Percentiles rank a stretch among this genome's conserved stretches.
Conservation (phyloP, 371 early-diverging fungal genomes). For the Syncephalastrum sp. region DNA sequence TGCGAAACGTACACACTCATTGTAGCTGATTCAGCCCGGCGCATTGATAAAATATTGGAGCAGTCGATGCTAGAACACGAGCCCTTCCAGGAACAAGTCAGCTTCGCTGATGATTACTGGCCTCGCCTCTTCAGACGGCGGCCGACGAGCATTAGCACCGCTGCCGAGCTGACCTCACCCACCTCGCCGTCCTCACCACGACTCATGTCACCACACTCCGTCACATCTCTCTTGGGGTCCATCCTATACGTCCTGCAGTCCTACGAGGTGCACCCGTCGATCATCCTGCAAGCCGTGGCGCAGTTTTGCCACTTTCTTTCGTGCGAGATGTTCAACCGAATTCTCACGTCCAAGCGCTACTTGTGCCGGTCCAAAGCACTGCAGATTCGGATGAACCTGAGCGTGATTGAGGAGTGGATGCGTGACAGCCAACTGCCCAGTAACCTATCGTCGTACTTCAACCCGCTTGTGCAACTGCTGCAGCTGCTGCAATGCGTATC, state of each 20-base stretch:
- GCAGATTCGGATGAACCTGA: conserved; percentile 83
- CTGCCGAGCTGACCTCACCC: conserved; percentile 7
- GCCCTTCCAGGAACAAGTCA: conserved; percentile 64
- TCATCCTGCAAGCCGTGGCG: conserved; percentile 66
- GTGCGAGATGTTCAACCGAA: conserved; percentile 79
- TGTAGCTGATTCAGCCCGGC: conserved; percentile 57
- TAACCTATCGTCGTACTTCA: conserved; percentile 37
- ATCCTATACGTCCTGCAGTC: conserved; percentile 58
- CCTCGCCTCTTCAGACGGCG: conserved; percentile 35
- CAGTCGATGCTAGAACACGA: conserved; percentile 74
- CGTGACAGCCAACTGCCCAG: conserved; percentile 51
- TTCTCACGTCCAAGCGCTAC: conserved; percentile 70
- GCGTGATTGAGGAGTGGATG: conserved; percentile 82
- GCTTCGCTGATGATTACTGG: conserved; percentile 55
- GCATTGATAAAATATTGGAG: conserved; percentile 66
- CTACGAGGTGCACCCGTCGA: conserved; percentile 67
- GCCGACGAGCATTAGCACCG: not conserved
- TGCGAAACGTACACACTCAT: conserved; percentile 72
- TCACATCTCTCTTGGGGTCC: conserved; percentile 64
- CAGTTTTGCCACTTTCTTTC: conserved; percentile 77
- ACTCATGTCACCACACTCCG: conserved; percentile 53
- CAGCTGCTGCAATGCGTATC: conserved; percentile 84
- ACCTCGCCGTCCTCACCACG: conserved; percentile 7
- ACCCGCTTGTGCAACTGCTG: conserved; percentile 75
- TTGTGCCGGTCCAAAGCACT: conserved; percentile 80